phyloP scores from a whole-genome alignment of 2,329 filamentous ascomycete genomes.

The Neonectria coccinea region DNA sequence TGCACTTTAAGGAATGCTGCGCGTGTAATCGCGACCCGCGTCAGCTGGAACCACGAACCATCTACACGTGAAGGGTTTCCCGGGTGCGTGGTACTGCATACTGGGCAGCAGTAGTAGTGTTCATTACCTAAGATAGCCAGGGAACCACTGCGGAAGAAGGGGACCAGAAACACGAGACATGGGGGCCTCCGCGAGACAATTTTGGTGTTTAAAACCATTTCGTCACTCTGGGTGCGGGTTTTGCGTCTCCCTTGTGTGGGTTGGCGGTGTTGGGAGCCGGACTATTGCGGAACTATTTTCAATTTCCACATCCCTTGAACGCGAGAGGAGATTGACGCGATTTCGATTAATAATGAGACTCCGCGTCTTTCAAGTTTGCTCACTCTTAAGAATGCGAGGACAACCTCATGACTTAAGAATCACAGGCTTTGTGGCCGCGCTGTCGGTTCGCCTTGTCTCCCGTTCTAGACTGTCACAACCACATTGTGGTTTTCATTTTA shows the following conservation, averaged over 20 bases:
- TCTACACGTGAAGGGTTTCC: not conserved
- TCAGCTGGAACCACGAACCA: not conserved
- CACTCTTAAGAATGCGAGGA: too few relatives aligned
- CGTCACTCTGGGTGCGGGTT: not conserved
- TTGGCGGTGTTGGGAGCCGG: not conserved
- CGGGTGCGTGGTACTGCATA: not conserved
- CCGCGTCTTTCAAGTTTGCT: too few relatives aligned
- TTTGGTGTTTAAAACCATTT: not conserved
- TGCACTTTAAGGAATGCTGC: conserved; percentile 24
- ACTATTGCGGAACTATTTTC: not conserved
- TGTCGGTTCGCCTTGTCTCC: too few relatives aligned
- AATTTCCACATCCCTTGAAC: not conserved
- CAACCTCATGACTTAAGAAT: too few relatives aligned
- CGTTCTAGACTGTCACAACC: too few relatives aligned
- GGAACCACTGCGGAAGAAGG: not conserved
- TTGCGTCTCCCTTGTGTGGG: conserved; percentile 2
- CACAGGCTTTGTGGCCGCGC: too few relatives aligned
- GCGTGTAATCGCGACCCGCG: conserved; percentile 20
- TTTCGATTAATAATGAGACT: too few relatives aligned
- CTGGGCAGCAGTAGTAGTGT: too few relatives aligned
- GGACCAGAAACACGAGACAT: conserved; percentile 3
- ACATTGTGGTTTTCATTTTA: too few relatives aligned
- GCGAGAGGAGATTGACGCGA: not conserved
- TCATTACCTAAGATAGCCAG: too few relatives aligned
- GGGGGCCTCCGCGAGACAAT: not conserved